These are phyloP conservation scores for Trichothecium roseum DNA, from an alignment of 2,329 filamentous ascomycete genomes.

Conservation along the genomic window DNA sequence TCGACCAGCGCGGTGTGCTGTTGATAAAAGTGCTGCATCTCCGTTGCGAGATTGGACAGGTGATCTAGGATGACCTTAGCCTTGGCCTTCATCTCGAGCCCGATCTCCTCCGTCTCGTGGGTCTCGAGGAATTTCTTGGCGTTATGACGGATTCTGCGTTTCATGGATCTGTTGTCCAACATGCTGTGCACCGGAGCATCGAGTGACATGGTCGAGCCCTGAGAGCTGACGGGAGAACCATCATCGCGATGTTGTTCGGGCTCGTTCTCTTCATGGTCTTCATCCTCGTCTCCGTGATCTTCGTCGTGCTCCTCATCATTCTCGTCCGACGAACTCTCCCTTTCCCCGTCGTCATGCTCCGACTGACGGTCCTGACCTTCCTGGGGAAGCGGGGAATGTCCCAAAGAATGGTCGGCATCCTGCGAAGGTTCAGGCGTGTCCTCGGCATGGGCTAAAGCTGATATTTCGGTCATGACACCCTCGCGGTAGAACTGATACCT, in stretches of 20 bases:
- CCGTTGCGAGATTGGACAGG: constrained; percentile 58
- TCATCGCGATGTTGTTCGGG: constrained; percentile 39
- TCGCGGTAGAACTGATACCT: constrained; percentile 95
- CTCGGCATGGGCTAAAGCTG: constrained; percentile 57
- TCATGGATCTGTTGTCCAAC: constrained; percentile 43
- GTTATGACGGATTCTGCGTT: constrained; percentile 58
- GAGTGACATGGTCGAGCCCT: constrained; percentile 54
- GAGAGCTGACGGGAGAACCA: constrained; percentile 55
- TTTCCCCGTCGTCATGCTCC: constrained; percentile 10
- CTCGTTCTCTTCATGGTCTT: constrained; percentile 40
- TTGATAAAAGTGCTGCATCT: constrained; percentile 64
- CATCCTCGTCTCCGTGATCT: constrained; percentile 35
- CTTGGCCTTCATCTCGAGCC: constrained; percentile 66
- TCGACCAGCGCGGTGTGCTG: constrained; percentile 33
- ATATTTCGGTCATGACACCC: constrained; percentile 86
- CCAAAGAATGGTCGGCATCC: constrained; percentile 14
- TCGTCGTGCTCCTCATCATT: constrained; percentile 36
- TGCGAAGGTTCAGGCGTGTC: constrained; percentile 15
- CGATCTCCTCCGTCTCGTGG: constrained; percentile 67
- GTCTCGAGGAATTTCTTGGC: constrained; percentile 76
- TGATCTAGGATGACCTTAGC: constrained; percentile 65
- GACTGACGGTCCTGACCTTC: constrained; percentile 8
- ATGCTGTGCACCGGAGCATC: constrained; percentile 41
- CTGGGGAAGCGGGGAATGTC: constrained; percentile 16
- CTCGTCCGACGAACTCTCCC: constrained; percentile 11